phyloP scores from a whole-genome alignment of 2,329 filamentous ascomycete species.

The Blastomyces parvus region DNA sequence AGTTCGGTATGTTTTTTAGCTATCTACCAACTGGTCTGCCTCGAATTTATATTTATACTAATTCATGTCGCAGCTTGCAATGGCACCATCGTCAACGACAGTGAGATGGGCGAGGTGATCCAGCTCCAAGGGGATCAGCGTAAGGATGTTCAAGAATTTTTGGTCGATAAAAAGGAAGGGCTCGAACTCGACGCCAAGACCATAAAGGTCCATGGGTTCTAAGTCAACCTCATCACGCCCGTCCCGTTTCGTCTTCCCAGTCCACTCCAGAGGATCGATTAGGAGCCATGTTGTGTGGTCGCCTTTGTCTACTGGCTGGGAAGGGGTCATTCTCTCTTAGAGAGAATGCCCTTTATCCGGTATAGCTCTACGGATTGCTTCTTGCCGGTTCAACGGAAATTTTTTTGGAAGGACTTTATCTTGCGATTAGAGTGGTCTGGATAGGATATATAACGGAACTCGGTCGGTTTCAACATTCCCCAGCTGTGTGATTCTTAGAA shows the following conservation, averaged over 20 bases:
- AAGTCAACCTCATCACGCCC: slow-evolving; percentile 33
- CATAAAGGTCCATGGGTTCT: slow-evolving; percentile 65
- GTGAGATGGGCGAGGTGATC: slow-evolving; percentile 98
- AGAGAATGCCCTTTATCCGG: slow-evolving; percentile 5
- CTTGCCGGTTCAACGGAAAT: slow-evolving; percentile 1
- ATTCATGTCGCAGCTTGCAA: slow-evolving; percentile 65
- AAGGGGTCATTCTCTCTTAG: background rate
- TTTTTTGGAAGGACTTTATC: slow-evolving; percentile 23
- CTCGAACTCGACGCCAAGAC: slow-evolving; percentile 90
- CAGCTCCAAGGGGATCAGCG: slow-evolving; percentile 99
- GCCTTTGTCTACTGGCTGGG: slow-evolving; percentile 16
- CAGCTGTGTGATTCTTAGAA: slow-evolving; percentile 13
- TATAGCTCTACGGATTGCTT: slow-evolving; percentile 4
- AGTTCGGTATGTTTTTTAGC: slow-evolving; percentile 61
- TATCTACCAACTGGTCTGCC: background rate
- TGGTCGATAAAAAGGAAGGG: slow-evolving; percentile 90
- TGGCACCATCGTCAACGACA: slow-evolving; percentile 96
- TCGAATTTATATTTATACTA: slow-evolving; percentile 12
- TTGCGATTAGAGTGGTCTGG: slow-evolving; percentile 19
- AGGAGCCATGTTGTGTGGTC: slow-evolving; percentile 25
- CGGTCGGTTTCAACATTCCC: background rate
- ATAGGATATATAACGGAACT: slow-evolving; percentile 2
- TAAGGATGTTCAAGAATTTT: slow-evolving; percentile 96
- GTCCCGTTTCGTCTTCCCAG: slow-evolving; percentile 37
- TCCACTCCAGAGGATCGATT: slow-evolving; percentile 33